Evolutionary conservation across 345 rosid species (phyloP), one percentile per base, ranked within the genome.

Genomic region (Fremontodendron californicum): DNA sequence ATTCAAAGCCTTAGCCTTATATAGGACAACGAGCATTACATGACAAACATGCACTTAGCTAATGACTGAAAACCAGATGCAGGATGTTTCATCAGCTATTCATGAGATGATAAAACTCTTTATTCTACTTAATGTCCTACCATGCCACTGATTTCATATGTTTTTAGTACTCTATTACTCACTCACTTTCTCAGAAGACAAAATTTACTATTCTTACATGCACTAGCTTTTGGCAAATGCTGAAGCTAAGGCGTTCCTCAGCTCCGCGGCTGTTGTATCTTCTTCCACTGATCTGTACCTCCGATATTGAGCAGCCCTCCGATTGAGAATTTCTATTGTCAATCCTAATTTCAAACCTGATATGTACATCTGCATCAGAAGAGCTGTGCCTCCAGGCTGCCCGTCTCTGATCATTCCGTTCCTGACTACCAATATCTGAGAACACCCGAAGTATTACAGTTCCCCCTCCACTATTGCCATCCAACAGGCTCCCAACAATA

Each of bases 191-290:
- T 74, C 67, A 58, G n/a, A 69, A 61, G 40, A 61, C 21, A 66
- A 63, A 77, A 40, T 29, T 0, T 2, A 35, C 42, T 3, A 77
- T 82, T 74, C 77, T 80, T 73, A 95, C 99, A 90, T 92, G 93
- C 62, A 90, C 98, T 46, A 95, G 92, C 84, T 88, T 90, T 86
- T 93, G 88, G 87, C 99, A 95, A 79, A 95, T 82, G 78, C 89
- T 88, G 90, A 95, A 93, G 89, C 98, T 90, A 82, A 92, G 79
- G 82, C 84, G 86, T 84, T 89, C 87, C 70, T 92, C 96, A 83
- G 86, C 71, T 54, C 92, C 87, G 61, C 81, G 87, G 60, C 87
- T 85, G 15, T 81, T 76, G 82, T 81, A 79, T 78, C 85, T 87
- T 80, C 78, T 77, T 72, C 87, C 89, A 27, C 86, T 87, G 35